Base-by-base conservation (phyloP, 2,329 filamentous ascomycete species). In the Coniochaeta sp. region DNA sequence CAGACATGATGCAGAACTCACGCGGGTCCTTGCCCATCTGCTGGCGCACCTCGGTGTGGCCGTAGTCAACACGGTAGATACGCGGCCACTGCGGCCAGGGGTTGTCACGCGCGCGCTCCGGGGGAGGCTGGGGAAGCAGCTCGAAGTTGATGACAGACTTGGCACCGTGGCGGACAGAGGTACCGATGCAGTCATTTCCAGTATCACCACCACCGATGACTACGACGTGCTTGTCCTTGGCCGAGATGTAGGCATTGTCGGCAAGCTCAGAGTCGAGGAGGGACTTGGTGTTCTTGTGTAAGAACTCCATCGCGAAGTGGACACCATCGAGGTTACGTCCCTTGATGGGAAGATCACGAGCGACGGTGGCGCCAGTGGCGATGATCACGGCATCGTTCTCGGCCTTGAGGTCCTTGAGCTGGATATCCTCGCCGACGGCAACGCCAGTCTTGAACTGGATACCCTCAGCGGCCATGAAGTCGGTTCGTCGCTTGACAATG, bases 41-140 rank as follows among this genome's bases (percentile, higher is more conserved):
- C 67, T 93, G 92, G 75, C 93, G 92, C 69, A 97, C 93, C 76
- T 98, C 93, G 17, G 89, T 89, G 81, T 98, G 93, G 60, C 93
- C 93, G 71, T 98, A 98, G 77, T 98, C 93, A n/a, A 97, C 90
- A 68, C 93, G 92, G 83, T 96, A 97, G 73, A 97, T 93, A 70
- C 93, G 90, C 61, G 93, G 93, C 93, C 93, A 98, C 77, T 97
- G 93, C 10, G 93, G 93, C 93, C 93, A 98, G 63, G 93, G 93
- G 81, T 98, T 98, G 77, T 97, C 93, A 64, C 86, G 85, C 65
- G 90, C 92, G 77, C 93, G 91, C 82, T 96, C 89, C 62, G 90
- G 85, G 8, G 93, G 91, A 67, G 93, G 93, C 77, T 97, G 92
- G 32, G 93, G 93, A 64, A 98, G 83, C 60, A 98, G 82, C 80